A percentile compares a stretch with the other conserved stretches of the same genome.
Evolutionary conservation across 345 rosid species (phyloP).

Genomic region (Acer negundo): DNA sequence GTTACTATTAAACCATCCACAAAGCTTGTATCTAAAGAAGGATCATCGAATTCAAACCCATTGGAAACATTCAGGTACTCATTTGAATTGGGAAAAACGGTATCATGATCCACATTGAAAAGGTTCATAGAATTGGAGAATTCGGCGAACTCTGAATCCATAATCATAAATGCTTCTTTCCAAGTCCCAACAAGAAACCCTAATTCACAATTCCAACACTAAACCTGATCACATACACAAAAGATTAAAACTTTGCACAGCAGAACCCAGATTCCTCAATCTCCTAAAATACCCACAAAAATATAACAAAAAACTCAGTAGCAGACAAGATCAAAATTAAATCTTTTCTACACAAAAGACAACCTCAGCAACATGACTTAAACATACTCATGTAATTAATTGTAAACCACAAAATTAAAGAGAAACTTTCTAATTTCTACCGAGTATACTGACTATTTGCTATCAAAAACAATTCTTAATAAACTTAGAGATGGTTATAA

Average conservation of each 20-base stretch:
- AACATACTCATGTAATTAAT: neutral
- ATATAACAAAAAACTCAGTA: neutral
- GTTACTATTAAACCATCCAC: slow-evolving; percentile 23
- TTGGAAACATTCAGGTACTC: slow-evolving; percentile 23
- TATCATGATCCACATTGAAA: slow-evolving; percentile 18
- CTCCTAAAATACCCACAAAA: slow-evolving; percentile 5
- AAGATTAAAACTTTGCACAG: neutral
- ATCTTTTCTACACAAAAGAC: neutral
- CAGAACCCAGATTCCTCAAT: neutral
- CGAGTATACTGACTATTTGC: no score
- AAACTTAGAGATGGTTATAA: neutral
- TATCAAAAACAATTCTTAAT: neutral
- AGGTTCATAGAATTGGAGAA: slow-evolving; percentile 19
- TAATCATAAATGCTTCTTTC: neutral
- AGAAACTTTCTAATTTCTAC: neutral
- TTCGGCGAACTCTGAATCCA: slow-evolving; percentile 1
- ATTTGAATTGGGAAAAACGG: slow-evolving; percentile 23
- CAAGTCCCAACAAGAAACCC: neutral
- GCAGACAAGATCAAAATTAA: neutral
- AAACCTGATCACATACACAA: neutral
- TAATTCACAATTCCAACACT: neutral
- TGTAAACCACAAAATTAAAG: neutral
- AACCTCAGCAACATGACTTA: neutral
- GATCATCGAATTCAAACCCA: slow-evolving; percentile 39
- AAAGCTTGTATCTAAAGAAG: slow-evolving; percentile 32